Base-by-base conservation (phyloP, 1,284 basidiomycete species). In the Thecaphora thlaspeos region DNA sequence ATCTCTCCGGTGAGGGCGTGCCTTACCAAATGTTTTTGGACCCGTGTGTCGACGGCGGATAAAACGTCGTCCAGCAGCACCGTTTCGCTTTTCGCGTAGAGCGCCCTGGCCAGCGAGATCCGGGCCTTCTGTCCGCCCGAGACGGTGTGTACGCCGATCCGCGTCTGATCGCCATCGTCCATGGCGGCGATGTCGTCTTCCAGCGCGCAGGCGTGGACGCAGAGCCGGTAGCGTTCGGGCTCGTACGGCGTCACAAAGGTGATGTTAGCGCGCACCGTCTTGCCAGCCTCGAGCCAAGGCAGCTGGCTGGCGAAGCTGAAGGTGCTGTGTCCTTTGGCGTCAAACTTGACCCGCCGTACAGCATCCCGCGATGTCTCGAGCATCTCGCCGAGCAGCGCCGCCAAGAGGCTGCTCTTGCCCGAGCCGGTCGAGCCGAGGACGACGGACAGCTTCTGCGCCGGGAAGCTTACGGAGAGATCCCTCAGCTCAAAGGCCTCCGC, bases 21-120 rank as follows among this genome's bases (percentile, higher is more conserved):
- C 37, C 53, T 36, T 14, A 66, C 51, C 17, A 76, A 41, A 39
- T 82, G 82, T 39, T 87, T 85, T 53, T 83, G 87, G 28, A 71
- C 70, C 24, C 61, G 55, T 2, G 86, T 84, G 70, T 91, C 88
- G 2, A 90, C 86, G 1, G 73, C 72, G 0, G 73, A 66, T 9
- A 76, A 60, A 17, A 75, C 64, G 32, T 77, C 75, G 48, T 75
- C 75, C 5, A 77, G 51, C 7, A 77, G 56, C 7, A 77, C 61
- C 4, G 70, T 71, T 19, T 57, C 41, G 0, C 71, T 55, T 17
- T 52, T 68, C 5, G 68, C 63, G 47, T 77, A 77, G 15, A 77
- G 19, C 3, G 75, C 68, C 4, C 75, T 58, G 2, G 75, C 75
- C 0, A 77, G 57, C 18, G 57, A 54, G 24, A 77, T 60, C 15